These are phyloP conservation scores for Microstroma glucosiphilum DNA, from an alignment of 1,284 basidiomycete genomes.

Conservation along the genomic window DNA sequence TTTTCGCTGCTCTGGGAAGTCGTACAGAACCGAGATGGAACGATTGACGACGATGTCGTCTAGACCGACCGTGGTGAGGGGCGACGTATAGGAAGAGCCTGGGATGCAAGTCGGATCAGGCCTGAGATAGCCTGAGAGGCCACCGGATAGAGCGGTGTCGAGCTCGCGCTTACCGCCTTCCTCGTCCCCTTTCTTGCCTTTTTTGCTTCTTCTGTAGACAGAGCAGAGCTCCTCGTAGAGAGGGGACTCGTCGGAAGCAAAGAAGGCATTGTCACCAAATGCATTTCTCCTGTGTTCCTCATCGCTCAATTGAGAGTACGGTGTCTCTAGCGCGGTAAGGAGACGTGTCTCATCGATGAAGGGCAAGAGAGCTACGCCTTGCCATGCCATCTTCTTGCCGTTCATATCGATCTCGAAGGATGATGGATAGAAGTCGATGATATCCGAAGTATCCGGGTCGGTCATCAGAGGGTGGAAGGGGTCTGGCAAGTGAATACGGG, in stretches of 20 bases:
- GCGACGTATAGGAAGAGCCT: conserved; percentile 79
- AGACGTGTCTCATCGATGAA: conserved; percentile 82
- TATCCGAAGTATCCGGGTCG: conserved; percentile 70
- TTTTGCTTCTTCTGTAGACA: conserved; percentile 80
- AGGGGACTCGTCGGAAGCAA: conserved; percentile 75
- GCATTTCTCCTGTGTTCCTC: conserved; percentile 78
- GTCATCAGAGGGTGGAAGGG: conserved; percentile 84
- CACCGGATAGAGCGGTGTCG: conserved; percentile 65
- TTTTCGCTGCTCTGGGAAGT: conserved; percentile 76
- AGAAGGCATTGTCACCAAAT: conserved; percentile 78
- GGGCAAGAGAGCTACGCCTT: conserved; percentile 90
- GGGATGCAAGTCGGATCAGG: conserved; percentile 85
- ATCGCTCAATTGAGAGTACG: conserved; percentile 68
- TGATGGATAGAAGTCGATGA: conserved; percentile 90
- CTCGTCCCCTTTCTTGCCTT: conserved; percentile 12
- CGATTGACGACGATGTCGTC: conserved; percentile 76
- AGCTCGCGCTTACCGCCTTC: conserved; percentile 54
- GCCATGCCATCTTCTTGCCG: conserved; percentile 99
- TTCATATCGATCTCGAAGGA: conserved; percentile 99
- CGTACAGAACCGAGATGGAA: conserved; percentile 79
- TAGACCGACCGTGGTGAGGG: conserved; percentile 53
- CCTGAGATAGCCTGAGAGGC: conserved; percentile 72
- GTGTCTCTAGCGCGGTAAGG: conserved; percentile 66
- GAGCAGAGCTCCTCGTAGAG: conserved; percentile 76
- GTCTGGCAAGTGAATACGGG: conserved; percentile 55